Percentiles rank a stretch among this genome's conserved stretches.
Evolutionary conservation across 805 yeast species (phyloP).

Genomic region (Ogataea minuta): DNA sequence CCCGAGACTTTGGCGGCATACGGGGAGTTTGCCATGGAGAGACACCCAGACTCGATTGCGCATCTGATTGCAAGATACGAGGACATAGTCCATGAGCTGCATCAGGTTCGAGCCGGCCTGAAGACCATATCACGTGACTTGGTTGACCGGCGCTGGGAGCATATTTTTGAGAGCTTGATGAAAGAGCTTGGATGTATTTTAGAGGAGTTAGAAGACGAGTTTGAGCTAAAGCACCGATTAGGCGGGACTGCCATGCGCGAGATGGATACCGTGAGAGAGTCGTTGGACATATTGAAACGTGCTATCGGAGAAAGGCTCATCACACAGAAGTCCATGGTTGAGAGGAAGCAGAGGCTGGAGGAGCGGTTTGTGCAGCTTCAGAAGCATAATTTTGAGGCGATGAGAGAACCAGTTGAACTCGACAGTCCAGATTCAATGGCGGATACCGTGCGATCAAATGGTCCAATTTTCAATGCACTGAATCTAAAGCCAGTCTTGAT

Average conservation of each 20-base stretch:
- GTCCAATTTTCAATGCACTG: conserved; percentile 22
- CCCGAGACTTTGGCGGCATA: conserved; percentile 50
- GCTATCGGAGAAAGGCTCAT: conserved; percentile 24
- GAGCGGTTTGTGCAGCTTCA: conserved; percentile 9
- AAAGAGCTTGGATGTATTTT: conserved; percentile 37
- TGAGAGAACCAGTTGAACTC: not conserved
- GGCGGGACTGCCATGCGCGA: conserved; percentile 1
- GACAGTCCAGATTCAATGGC: not conserved
- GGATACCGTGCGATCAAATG: conserved; percentile 2
- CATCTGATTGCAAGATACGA: conserved; percentile 40
- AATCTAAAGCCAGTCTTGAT: conserved; percentile 27
- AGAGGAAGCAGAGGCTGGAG: conserved; percentile 5
- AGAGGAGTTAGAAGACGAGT: conserved; percentile 24
- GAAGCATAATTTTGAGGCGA: conserved; percentile 3
- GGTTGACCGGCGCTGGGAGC: conserved; percentile 56
- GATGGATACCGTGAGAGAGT: conserved; percentile 10
- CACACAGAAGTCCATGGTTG: conserved; percentile 1
- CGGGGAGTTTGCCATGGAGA: conserved; percentile 29
- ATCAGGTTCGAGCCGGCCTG: conserved; percentile 41
- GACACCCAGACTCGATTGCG: conserved; percentile 33
- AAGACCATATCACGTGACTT: conserved; percentile 42
- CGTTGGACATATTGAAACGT: conserved; percentile 22
- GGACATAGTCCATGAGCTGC: conserved; percentile 39
- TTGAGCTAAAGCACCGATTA: conserved; percentile 3
- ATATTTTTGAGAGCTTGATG: conserved; percentile 47